Evolutionary conservation across 345 rosid species (phyloP), one percentile per base, ranked within the genome.

Genomic region (Eucalyptus caleyi): DNA sequence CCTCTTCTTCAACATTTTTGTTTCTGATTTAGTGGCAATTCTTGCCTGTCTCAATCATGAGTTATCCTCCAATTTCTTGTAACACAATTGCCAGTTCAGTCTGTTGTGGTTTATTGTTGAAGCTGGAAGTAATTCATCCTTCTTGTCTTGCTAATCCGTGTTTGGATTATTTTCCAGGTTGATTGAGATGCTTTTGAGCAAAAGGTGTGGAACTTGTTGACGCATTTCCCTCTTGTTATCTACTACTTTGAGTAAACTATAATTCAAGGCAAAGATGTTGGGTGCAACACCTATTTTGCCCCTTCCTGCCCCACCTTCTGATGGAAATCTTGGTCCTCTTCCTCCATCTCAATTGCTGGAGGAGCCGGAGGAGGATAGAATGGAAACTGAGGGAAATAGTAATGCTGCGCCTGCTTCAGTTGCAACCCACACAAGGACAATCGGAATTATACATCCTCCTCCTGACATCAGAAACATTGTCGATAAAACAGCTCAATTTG

Each of bases 401-500:
- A 89, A 62, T 77, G 93, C 88, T 67, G 92, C 89, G 77, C 93
- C 93, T 10, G 93, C 91, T 13, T 91, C 96, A 8, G 94, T 96
- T 53, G 96, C 98, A 4, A 96, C 96, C 59, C 99, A 97, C 92
- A 95, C 99, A 1, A 93, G 91, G 90, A 89, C 97, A n/a, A 95
- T 97, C 16, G 98, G 99, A 82, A 97, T 97, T 50, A 95, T 97
- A 72, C 94, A 97, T 87, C 99, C 97, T 27, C 99, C 99, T 82
- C 96, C 96, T 5, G 98, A 97, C 91, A 95, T 96, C 90, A 93
- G 95, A 92, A 93, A 92, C 44, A 96, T 97, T 83, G 98, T 97
- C 5, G 99, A 97, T 90, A 97, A 94, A 89, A 97, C 99, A 21
- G 94, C 97, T 7, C 95, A 93, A 91, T 96, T 95, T 88, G 99